phyloP scores from a whole-genome alignment of 108 stramenopile species.

The Cyclotella choctawhatcheeana region DNA sequence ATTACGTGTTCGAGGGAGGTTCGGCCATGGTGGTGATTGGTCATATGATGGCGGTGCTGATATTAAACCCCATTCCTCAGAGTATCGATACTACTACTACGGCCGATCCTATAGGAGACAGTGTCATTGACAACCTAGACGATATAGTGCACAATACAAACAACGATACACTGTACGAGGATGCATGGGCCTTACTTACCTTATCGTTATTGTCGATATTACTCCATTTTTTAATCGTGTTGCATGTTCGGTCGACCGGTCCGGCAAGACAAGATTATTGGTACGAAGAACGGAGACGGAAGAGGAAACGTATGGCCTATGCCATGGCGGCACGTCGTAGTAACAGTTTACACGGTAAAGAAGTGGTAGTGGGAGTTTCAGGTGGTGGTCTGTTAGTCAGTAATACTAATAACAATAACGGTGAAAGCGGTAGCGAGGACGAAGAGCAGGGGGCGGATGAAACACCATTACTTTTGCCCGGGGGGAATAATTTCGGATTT shows the following conservation, averaged over 20 bases:
- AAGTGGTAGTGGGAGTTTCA: too few relatives aligned
- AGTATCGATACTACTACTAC: conserved; percentile 14
- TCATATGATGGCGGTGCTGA: conserved; percentile 64
- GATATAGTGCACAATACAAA: conserved; percentile 8
- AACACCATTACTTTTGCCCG: conserved; percentile 42
- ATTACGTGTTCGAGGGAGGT: conserved; percentile 60
- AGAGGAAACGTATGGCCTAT: conserved; percentile 52
- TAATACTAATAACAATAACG: conserved; percentile 7
- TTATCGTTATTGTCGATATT: conserved; percentile 58
- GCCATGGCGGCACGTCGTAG: conserved; percentile 37
- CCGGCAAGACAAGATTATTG: conserved; percentile 53
- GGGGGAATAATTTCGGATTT: conserved; percentile 18
- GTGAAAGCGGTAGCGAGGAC: conserved; percentile 24
- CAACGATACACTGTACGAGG: neutral
- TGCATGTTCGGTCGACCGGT: conserved; percentile 82
- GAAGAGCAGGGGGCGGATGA: conserved; percentile 33
- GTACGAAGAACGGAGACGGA: conserved; percentile 30
- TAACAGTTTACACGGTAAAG: conserved; percentile 20
- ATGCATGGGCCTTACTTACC: conserved; percentile 64
- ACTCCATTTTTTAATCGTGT: conserved; percentile 75
- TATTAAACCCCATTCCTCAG: conserved; percentile 56
- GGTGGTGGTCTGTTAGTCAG: too few relatives aligned
- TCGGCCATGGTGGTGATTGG: conserved; percentile 57
- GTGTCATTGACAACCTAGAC: conserved; percentile 8
- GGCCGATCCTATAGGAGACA: conserved; percentile 9